phyloP scores from a whole-genome alignment of 257 asterid genomes.

The Salvia rosmarinus region DNA sequence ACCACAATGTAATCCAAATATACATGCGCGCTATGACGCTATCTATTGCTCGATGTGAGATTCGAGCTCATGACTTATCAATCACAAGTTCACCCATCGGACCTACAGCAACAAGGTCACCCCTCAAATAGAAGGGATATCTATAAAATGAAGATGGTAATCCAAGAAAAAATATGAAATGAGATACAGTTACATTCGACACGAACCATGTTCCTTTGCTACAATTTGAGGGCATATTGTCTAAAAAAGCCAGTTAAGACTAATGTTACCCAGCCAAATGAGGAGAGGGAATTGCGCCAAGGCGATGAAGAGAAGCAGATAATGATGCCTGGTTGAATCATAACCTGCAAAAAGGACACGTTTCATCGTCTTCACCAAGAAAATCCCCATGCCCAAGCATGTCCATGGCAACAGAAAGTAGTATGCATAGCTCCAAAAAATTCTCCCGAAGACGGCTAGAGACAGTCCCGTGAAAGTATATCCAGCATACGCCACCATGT shows the following conservation, averaged over 20 bases:
- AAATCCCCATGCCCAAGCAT: slow-evolving; percentile 56
- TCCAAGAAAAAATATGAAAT: neutral
- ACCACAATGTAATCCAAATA: too few relatives aligned
- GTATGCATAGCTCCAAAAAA: slow-evolving; percentile 47
- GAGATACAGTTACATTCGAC: neutral
- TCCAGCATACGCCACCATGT: slow-evolving; percentile 55
- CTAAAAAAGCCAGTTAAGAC: slow-evolving; percentile 53
- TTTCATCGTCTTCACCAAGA: slow-evolving; percentile 62
- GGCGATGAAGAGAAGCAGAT: slow-evolving; percentile 55
- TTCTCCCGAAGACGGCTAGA: slow-evolving; percentile 49
- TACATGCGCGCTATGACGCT: too few relatives aligned
- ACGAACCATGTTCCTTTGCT: neutral
- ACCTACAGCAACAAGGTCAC: too few relatives aligned
- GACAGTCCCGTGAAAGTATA: slow-evolving; percentile 55
- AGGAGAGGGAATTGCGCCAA: slow-evolving; percentile 57
- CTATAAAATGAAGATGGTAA: neutral
- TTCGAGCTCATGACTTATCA: too few relatives aligned
- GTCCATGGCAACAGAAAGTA: slow-evolving; percentile 54
- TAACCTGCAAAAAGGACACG: slow-evolving; percentile 54
- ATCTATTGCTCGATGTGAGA: too few relatives aligned
- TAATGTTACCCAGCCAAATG: slow-evolving; percentile 54
- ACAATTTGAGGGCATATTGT: neutral
- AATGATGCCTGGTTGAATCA: slow-evolving; percentile 56
- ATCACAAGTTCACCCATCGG: too few relatives aligned
- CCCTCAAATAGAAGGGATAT: neutral